Evolutionary conservation across 2,329 filamentous ascomycete genomes (phyloP), one percentile per base, ranked within the genome.

Genomic region (Pezicula carpinea): DNA sequence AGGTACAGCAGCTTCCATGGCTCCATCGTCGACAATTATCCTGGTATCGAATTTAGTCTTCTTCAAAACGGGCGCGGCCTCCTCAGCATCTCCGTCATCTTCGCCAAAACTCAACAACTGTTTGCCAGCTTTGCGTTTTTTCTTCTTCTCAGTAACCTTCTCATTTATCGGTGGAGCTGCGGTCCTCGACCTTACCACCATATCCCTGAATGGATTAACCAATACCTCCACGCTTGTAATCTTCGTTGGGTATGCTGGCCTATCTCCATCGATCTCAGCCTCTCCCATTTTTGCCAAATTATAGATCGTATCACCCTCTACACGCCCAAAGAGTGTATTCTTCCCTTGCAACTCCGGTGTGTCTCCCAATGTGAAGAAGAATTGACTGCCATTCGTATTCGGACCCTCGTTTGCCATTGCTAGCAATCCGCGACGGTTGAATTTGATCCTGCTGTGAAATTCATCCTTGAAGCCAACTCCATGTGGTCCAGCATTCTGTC

Each of bases 211-310:
- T 0, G 87, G 87, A 60, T 93, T 93, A 40, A 90, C 80, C 53
- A 93, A 65, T 17, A 95, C 81, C 65, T 93, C 87, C 22, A 87
- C 72, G 17, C 75, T 72, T 4, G 80, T 82, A 49, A 99, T 83
- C 65, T 83, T 90, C 31, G 89, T 80, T 0, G 92, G 85, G 65
- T 96, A 99, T 41, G 95, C 68, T 2, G 92, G 92, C 51, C 89
- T 77, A 53, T 97, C 92, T 14, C 83, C 85, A 46, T 89, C 84
- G 15, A 95, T 72, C 62, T 97, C 93, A 0, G 80, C 81, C 64
- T 97, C 91, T 17, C 87, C 90, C 75, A 97, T 96, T 68, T 91
- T 95, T 62, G 91, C 83, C 61, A 99, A 67, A 65, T 96, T 97
- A 70, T 95, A 99, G 46, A 99, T 93, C 14, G 92, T 96, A 55